Evolutionary conservation across 106 monocot genomes (phyloP), one percentile per base, ranked within the genome.

Genomic region (Chionographis japonica): DNA sequence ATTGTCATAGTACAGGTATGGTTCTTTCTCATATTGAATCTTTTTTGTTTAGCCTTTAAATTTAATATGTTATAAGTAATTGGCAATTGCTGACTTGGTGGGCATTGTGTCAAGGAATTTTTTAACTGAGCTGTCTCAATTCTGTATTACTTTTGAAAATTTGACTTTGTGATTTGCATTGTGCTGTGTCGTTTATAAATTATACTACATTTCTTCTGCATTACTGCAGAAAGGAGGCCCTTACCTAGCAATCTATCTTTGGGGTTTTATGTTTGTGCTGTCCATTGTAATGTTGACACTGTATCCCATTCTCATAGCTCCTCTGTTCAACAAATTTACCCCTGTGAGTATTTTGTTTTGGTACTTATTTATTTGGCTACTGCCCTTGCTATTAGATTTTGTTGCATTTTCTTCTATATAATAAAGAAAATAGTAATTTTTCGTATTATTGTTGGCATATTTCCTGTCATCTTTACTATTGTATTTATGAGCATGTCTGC

Each of bases 321-420:
- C 97, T 52, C 66, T 98, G 10, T 98, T 98, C 78, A 92, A 98
- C 68, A 98, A 92, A 41, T 98, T 98, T 67, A 98, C 92, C 50
- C 97, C 97, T 72, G 97, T 98, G 67, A 98, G 92, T 87, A 65
- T 62, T 65, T 76, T 35, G 6, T 56, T 76, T 75, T 10, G 8
- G 8, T 6, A 13, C 1, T 18, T 38, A 8, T 41, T 59, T 16
- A 9, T 36, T 63, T 49, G 56, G 19, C 3, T 51, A 12, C 50
- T 68, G 50, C 60, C 13, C 13, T 67, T 61, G 58, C 6, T 62
- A 58, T 65, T 9, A 51, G 18, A 3, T 57, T 8, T 59, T 65
- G 17, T 13, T 71, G 27, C 27, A 12, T 60, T 37, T 4, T 46
- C 9, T 46, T 10, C 46, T 27, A 27, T 27, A 27, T 27, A 27